These are phyloP conservation scores for Ambrosia hybrid DNA, from an alignment of 140 eudicot genomes.

Conservation along the genomic window DNA sequence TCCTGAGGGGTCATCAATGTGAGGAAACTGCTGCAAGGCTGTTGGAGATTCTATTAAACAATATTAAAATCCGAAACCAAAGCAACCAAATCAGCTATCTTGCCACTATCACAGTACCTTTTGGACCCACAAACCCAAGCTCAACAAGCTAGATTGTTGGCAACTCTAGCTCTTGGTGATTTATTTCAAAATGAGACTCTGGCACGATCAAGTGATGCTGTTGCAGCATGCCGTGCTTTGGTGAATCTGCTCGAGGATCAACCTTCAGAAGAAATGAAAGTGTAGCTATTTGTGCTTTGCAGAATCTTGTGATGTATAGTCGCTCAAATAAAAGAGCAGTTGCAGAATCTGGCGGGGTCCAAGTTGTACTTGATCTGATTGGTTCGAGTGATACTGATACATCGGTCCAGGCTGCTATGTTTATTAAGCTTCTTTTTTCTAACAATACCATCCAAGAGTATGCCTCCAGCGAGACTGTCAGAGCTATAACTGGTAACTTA, in stretches of 20 bases:
- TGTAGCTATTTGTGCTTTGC: slow-evolving; percentile 92
- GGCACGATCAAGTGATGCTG: slow-evolving; percentile 83
- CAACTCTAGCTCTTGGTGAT: slow-evolving; percentile 96
- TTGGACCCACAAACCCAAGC: slow-evolving; percentile 91
- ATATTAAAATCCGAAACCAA: slow-evolving; percentile 84
- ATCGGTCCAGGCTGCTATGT: slow-evolving; percentile 95
- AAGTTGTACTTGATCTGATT: slow-evolving; percentile 88
- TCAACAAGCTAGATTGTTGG: slow-evolving; percentile 78
- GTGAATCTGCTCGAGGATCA: slow-evolving; percentile 96
- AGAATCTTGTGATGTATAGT: slow-evolving; percentile 97
- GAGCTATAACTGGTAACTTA: slow-evolving; percentile 93
- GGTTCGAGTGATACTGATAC: slow-evolving; percentile 95
- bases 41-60: slow-evolving; percentile 76
- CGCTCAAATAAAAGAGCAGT: slow-evolving; percentile 95
- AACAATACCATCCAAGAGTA: slow-evolving; percentile 95
- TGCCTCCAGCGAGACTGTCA: slow-evolving; percentile 97
- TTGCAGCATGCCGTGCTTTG: slow-evolving; percentile 86
- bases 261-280: slow-evolving; percentile 98
- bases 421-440: slow-evolving; percentile 87
- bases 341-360: slow-evolving; percentile 99
- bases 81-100: slow-evolving; percentile 77
- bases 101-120: slow-evolving; percentile 96
- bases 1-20: slow-evolving; percentile 81
- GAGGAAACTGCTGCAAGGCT: slow-evolving; percentile 90
- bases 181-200: slow-evolving; percentile 85